Percentiles rank a stretch among this genome's conserved stretches.
Conservation (phyloP, 352 stramenopile genomes). For the Globisporangium perplexum region DNA sequence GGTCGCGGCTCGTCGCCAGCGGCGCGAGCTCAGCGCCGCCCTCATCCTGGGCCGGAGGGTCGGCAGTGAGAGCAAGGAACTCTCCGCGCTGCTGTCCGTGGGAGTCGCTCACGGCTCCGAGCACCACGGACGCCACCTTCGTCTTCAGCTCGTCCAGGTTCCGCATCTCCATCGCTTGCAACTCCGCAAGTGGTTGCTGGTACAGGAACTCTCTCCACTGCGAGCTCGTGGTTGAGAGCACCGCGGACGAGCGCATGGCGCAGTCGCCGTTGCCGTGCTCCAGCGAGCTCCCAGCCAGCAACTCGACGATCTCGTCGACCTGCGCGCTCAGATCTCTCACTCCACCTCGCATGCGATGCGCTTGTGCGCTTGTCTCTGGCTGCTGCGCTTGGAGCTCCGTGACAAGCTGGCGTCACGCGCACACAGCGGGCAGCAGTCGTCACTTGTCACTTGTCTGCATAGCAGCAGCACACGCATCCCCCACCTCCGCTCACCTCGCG, state of each 20-base stretch:
- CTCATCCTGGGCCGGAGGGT: background rate
- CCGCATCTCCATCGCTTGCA: conserved; percentile 15
- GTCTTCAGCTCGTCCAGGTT: conserved; percentile 20
- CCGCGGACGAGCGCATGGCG: background rate
- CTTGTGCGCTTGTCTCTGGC: background rate
- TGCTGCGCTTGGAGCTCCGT: background rate
- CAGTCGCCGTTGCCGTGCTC: conserved; percentile 1
- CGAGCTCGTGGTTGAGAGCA: background rate
- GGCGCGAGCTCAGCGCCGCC: background rate
- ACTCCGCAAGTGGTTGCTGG: conserved; percentile 18
- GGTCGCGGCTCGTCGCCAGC: conserved; percentile 1
- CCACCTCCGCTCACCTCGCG: conserved; percentile 11
- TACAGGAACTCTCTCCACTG: conserved; percentile 23
- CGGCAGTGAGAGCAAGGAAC: background rate
- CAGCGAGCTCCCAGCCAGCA: conserved; percentile 1
- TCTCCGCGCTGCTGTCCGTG: background rate
- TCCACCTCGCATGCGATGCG: conserved; percentile 1
- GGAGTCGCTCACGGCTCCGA: background rate
- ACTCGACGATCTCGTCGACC: conserved; percentile 14
- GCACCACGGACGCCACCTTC: conserved; percentile 17
- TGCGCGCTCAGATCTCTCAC: conserved; percentile 5
- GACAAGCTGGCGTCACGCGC: background rate
- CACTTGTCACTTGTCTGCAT: background rate
- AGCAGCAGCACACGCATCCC: background rate
- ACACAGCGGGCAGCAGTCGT: background rate